These are phyloP conservation scores for Tarenaya hassleriana DNA, from an alignment of 345 rosid genomes.

Conservation along the genomic window DNA sequence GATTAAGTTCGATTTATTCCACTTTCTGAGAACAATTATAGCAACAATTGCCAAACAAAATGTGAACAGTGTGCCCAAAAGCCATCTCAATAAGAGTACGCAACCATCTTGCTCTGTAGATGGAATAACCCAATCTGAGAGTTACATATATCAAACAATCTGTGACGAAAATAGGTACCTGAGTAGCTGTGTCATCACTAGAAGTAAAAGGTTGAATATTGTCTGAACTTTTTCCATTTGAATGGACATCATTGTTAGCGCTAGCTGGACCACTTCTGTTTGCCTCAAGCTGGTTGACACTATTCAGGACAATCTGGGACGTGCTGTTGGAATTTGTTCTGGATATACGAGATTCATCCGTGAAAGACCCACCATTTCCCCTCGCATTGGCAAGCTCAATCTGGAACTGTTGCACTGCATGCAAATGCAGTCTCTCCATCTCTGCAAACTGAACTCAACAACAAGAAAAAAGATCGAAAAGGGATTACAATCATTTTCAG, in stretches of 20 bases:
- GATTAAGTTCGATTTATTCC: no score
- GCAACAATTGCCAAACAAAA: no score
- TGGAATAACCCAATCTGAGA: background rate
- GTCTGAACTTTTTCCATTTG: constrained; percentile 50
- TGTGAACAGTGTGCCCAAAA: no score
- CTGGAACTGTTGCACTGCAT: constrained; percentile 83
- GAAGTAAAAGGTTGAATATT: constrained; percentile 38
- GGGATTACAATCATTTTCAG: constrained; percentile 1
- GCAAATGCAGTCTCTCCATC: constrained; percentile 82
- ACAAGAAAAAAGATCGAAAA: constrained; percentile 23
- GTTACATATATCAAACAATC: background rate
- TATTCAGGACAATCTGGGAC: constrained; percentile 48
- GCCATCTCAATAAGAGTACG: no score
- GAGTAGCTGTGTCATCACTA: constrained; percentile 41
- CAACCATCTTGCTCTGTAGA: constrained; percentile 1
- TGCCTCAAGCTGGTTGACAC: constrained; percentile 48
- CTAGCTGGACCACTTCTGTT: constrained; percentile 34
- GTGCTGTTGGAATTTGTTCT: constrained; percentile 44
- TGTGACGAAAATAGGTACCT: constrained; percentile 34
- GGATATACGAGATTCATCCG: constrained; percentile 43
- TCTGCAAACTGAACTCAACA: constrained; percentile 60
- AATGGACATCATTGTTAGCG: constrained; percentile 31
- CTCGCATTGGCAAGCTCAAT: constrained; percentile 67
- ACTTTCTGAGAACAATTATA: no score
- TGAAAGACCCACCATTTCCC: constrained; percentile 53